These are phyloP conservation scores for Arthroderma sp. DNA, from an alignment of 2,329 filamentous ascomycete species.

Conservation along the genomic window DNA sequence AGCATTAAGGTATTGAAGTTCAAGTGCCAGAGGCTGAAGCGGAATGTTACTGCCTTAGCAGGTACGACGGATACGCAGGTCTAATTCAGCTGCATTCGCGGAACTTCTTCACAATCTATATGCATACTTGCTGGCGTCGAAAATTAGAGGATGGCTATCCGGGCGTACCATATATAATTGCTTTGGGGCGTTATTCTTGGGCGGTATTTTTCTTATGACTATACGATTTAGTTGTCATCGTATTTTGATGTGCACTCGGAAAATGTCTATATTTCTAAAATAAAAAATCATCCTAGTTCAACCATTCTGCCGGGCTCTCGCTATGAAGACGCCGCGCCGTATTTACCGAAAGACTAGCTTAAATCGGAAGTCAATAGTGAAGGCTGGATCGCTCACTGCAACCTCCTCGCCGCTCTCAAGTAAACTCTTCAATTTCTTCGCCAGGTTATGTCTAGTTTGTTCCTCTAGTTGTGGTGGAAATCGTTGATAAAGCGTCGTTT, in stretches of 20 bases:
- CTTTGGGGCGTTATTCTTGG: background rate
- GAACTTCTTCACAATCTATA: background rate
- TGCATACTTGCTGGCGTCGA: background rate
- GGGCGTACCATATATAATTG: background rate
- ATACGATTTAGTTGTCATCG: background rate
- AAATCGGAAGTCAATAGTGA: conserved; percentile 58
- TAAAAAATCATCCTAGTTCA: background rate
- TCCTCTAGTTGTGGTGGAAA: conserved; percentile 69
- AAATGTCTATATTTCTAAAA: background rate
- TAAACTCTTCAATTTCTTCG: conserved; percentile 63
- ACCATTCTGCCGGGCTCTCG: background rate
- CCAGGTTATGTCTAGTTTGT: conserved; percentile 70
- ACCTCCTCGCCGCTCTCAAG: conserved; percentile 75
- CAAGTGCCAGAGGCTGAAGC: conserved; percentile 53
- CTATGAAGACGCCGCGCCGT: background rate
- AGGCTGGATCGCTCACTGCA: conserved; percentile 84
- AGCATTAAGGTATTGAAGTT: conserved; percentile 71
- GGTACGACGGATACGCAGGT: conserved; percentile 20
- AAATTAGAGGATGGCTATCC: background rate
- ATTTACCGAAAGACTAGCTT: conserved; percentile 38
- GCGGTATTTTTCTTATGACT: background rate
- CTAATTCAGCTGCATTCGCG: background rate
- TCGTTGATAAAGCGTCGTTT: conserved; percentile 83
- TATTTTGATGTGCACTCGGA: background rate
- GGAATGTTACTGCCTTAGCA: conserved; percentile 33